phyloP scores from a whole-genome alignment of 2,329 filamentous ascomycete genomes.

The Botrytis deweyae region DNA sequence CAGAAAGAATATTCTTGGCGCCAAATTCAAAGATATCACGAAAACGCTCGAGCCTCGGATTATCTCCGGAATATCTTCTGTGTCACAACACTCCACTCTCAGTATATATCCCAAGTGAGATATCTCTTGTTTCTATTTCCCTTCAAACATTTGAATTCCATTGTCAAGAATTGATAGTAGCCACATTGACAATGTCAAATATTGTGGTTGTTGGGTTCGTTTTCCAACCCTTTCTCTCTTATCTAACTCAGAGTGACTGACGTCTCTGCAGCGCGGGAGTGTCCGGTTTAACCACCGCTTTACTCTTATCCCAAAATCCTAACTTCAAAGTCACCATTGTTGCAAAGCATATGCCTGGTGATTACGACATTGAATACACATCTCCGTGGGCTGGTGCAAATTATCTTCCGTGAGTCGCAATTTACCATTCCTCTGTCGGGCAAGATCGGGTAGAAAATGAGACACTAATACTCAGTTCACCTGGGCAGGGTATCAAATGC shows the following conservation, averaged over 20 bases:
- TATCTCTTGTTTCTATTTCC: background rate
- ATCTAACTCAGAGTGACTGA: background rate
- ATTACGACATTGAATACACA: conserved; percentile 88
- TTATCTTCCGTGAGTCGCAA: conserved; percentile 62
- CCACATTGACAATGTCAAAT: conserved; percentile 36
- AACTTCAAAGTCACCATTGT: conserved; percentile 65
- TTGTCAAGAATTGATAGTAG: background rate
- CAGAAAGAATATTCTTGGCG: background rate
- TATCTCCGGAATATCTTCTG: background rate
- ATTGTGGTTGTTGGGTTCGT: conserved; percentile 43
- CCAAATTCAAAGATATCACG: background rate
- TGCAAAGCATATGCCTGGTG: conserved; percentile 89
- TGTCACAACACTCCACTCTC: background rate
- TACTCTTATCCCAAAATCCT: conserved; percentile 57
- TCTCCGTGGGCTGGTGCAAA: conserved; percentile 89
- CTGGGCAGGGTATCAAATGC: conserved; percentile 26
- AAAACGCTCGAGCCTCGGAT: background rate
- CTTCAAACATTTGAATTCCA: background rate
- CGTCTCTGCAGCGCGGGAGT: conserved; percentile 56
- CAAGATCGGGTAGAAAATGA: conserved; percentile 3
- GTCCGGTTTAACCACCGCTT: conserved; percentile 63
- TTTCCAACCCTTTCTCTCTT: conserved; percentile 24
- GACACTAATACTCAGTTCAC: conserved; percentile 36
- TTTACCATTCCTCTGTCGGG: background rate
- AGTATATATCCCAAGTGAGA: background rate